Percentiles rank a stretch among this genome's conserved stretches.
Conservation (phyloP, 1,284 basidiomycete species). For the Sporisorium iseilematis-ciliati region DNA sequence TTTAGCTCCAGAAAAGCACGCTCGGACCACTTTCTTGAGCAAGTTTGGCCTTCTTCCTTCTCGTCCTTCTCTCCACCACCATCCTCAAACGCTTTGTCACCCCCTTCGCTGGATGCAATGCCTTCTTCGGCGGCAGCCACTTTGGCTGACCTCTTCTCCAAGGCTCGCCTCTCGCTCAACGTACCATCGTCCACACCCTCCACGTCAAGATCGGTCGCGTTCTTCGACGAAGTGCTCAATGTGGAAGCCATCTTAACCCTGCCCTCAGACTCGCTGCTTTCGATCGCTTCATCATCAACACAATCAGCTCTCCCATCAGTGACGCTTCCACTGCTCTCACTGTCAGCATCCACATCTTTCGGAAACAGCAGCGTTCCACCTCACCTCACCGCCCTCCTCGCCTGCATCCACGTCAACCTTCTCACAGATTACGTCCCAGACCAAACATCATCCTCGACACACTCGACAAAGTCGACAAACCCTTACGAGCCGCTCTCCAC, state of each 20-base stretch:
- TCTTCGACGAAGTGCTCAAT: constrained; percentile 45
- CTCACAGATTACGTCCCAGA: constrained; percentile 42
- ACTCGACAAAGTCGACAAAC: constrained; percentile 19
- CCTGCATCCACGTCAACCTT: constrained; percentile 42
- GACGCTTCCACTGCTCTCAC: constrained; percentile 14
- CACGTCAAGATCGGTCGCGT: constrained; percentile 25
- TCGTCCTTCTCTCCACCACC: constrained; percentile 9
- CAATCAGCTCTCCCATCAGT: not conserved
- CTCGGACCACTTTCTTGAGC: constrained; percentile 5
- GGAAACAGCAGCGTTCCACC: constrained; percentile 23
- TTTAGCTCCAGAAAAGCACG: not conserved
- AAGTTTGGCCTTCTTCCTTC: not conserved
- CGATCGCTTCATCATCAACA: constrained; percentile 9
- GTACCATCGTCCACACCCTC: constrained; percentile 22
- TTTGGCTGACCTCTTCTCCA: constrained; percentile 37
- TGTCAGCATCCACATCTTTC: constrained; percentile 2
- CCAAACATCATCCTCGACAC: not conserved
- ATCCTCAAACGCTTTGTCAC: not conserved
- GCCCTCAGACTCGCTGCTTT: constrained; percentile 24
- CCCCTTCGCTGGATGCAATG: constrained; percentile 11
- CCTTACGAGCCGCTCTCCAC: constrained; percentile 45
- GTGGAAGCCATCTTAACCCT: constrained; percentile 31
- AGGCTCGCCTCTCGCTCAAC: constrained; percentile 28
- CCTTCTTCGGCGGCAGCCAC: constrained; percentile 20
- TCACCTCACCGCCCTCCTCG: constrained; percentile 34